A percentile compares a stretch with the other conserved stretches of the same genome.
Evolutionary conservation across 2,329 filamentous ascomycete species (phyloP).

Genomic region (Diaporthe caulivora): DNA sequence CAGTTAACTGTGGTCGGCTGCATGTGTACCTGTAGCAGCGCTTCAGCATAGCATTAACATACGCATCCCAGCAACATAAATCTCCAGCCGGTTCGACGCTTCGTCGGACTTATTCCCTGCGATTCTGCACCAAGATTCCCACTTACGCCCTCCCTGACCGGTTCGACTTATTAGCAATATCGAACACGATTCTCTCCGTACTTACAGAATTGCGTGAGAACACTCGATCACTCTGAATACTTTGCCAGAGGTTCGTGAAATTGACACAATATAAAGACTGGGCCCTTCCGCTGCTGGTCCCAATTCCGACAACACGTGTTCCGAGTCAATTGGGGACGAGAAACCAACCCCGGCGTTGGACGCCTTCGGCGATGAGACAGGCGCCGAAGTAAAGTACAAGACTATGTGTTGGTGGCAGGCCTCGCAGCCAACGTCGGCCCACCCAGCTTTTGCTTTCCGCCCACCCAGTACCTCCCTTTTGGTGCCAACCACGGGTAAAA

Average conservation of each 20-base stretch:
- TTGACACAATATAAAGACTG: neutral
- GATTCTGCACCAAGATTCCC: too few relatives aligned
- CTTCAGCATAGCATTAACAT: too few relatives aligned
- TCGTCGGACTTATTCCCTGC: neutral
- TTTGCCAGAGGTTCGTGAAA: neutral
- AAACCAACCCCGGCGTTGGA: neutral
- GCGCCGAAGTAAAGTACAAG: constrained; percentile 10
- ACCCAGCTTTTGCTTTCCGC: too few relatives aligned
- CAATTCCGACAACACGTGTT: neutral
- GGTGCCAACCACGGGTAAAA: too few relatives aligned
- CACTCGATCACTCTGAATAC: neutral
- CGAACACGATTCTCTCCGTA: neutral
- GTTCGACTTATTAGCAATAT: neutral
- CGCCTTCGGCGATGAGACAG: constrained; percentile 3
- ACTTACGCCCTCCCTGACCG: neutral
- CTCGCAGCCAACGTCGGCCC: too few relatives aligned
- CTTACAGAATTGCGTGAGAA: neutral
- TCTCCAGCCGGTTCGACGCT: neutral
- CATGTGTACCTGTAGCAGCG: too few relatives aligned
- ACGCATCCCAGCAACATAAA: neutral
- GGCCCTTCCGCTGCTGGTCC: neutral
- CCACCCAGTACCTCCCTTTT: too few relatives aligned
- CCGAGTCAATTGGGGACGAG: neutral
- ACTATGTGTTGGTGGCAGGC: constrained; percentile 7
- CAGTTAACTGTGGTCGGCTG: too few relatives aligned